Base-by-base conservation (phyloP, 1,284 basidiomycete genomes). In the Trametes sp. region DNA sequence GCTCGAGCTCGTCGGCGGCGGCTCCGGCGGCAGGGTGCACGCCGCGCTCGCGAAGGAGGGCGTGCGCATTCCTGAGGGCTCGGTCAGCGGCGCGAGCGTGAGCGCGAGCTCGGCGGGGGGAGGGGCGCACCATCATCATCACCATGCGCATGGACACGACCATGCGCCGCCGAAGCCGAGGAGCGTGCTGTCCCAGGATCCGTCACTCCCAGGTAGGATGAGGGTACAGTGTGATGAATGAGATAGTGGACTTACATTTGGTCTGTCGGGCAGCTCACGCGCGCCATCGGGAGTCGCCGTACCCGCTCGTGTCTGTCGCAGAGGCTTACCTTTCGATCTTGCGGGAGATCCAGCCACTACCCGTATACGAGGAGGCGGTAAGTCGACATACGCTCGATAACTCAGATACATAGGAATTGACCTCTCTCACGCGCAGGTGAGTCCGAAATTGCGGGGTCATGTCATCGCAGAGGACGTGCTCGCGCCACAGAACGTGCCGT, bases 381-480 rank as follows among this genome's bases (percentile, higher is more conserved):
- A 70, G 41, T n/a, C n/a, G n/a, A n/a, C n/a, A n/a, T 70, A 73
- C 33, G 4, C 2, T 26, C 9, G 2, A n/a, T n/a, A n/a, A n/a
- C n/a, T n/a, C n/a, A n/a, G n/a, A n/a, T n/a, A n/a, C n/a, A n/a
- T n/a, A n/a, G n/a, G n/a, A n/a, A n/a, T n/a, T n/a, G n/a, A n/a
- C n/a, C n/a, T n/a, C n/a, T n/a, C 36, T 41, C 53, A 29, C 35
- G 24, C 52, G 8, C 62, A 90, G 87, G 88, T 93, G 0, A 81
- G 81, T 13, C 69, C 83, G 1, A 65, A 73, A 0, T 77, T 95
- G 14, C 78, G 82, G 35, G 92, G 91, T 0, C 82, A 88, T 67
- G 81, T 95, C 13, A 81, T 96, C 1, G 92, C 92, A 0, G 88
- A 94, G 72, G 87, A 93, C 63, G 84, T 95, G 0, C 77, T 80